Evolutionary conservation across 176 grass and related monocot species (phyloP).

Genomic region (Aegilops sharonensis): DNA sequence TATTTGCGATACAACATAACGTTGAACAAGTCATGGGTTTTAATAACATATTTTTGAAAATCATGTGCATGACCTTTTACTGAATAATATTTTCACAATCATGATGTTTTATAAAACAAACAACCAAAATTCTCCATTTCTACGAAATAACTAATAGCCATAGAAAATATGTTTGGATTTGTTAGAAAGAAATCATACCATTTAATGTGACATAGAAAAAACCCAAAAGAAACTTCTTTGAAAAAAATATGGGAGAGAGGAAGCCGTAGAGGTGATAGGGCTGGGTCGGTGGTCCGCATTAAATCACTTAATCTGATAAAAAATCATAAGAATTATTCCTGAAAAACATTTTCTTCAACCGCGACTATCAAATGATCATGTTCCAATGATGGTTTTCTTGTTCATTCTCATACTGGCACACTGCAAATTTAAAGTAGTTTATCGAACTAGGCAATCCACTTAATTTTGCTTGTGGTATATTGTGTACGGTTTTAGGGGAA

Average conservation of each 20-base stretch:
- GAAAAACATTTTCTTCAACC: slow-evolving; percentile 21
- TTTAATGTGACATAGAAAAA: no score
- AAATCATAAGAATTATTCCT: no score
- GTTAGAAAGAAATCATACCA: no score
- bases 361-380: slow-evolving; percentile 35
- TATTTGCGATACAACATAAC: neutral
- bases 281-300: no score
- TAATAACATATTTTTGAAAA: neutral
- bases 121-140: neutral
- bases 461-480: neutral
- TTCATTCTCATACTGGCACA: neutral
- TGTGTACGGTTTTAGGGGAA: slow-evolving; percentile 19
- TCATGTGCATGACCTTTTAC: neutral
- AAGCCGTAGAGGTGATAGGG: no score
- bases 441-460: neutral
- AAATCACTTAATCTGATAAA: no score
- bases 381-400: slow-evolving; percentile 24
- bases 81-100: neutral
- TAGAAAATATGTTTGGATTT: no score
- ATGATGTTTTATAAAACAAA: neutral
- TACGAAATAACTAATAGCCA: neutral
- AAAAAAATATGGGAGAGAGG: no score
- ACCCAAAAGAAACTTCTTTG: no score
- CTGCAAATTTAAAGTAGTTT: neutral
- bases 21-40: neutral